phyloP scores from a whole-genome alignment of 2,329 filamentous ascomycete species.

The Phoma sp. region DNA sequence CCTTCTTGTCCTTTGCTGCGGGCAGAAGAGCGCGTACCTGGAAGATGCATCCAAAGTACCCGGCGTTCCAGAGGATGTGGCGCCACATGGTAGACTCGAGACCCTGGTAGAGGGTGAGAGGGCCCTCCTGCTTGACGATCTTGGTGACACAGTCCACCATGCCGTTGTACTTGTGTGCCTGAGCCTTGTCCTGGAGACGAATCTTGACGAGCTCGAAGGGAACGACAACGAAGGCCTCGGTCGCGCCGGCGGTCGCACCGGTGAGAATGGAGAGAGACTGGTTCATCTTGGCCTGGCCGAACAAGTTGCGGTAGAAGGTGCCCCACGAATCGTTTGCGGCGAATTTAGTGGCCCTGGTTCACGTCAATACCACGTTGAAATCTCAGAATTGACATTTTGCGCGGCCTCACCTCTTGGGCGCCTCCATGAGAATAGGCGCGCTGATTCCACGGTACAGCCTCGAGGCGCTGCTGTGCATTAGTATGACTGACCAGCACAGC shows the following conservation, averaged over 20 bases:
- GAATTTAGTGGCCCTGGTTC: slow-evolving; percentile 86
- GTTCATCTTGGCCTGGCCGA: slow-evolving; percentile 85
- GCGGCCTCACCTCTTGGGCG: slow-evolving; percentile 71
- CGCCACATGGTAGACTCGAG: slow-evolving; percentile 97
- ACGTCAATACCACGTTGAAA: slow-evolving; percentile 7
- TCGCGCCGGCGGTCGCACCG: slow-evolving; percentile 91
- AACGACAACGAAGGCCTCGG: slow-evolving; percentile 95
- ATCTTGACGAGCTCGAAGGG: slow-evolving; percentile 99
- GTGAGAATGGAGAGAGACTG: slow-evolving; percentile 92
- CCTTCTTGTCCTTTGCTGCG: slow-evolving; percentile 76
- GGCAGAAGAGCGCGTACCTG: slow-evolving; percentile 89
- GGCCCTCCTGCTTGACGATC: slow-evolving; percentile 83
- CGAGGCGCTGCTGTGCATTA: slow-evolving; percentile 67
- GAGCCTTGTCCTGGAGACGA: slow-evolving; percentile 92
- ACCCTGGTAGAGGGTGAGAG: slow-evolving; percentile 92
- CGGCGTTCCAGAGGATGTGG: slow-evolving; percentile 91
- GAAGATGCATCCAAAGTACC: slow-evolving; percentile 98
- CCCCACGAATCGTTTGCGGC: slow-evolving; percentile 99
- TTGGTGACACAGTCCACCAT: slow-evolving; percentile 81
- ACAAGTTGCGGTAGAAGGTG: slow-evolving; percentile 86
- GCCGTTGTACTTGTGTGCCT: slow-evolving; percentile 84
- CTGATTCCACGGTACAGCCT: slow-evolving; percentile 94
- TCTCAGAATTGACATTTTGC: not conserved
- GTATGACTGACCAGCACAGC: not conserved
- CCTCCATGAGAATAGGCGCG: slow-evolving; percentile 97